Evolutionary conservation across 2,329 filamentous ascomycete genomes (phyloP).

Genomic region (Aspergillus sp.): DNA sequence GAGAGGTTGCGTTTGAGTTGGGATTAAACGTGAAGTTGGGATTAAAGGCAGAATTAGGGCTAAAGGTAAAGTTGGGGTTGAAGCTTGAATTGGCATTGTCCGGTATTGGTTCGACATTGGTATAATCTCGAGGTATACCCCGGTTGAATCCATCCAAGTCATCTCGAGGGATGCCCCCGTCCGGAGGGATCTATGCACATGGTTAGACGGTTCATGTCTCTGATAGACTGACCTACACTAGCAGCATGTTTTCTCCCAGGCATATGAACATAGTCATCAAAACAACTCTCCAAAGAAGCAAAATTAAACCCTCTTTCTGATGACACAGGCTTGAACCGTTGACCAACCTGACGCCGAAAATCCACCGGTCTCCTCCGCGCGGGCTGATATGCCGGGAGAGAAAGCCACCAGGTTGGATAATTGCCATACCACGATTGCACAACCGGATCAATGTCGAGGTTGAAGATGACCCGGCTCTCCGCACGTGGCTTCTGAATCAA

Average conservation of each 20-base stretch:
- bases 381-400: constrained; percentile 34
- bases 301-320: constrained; percentile 42
- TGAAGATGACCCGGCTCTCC: constrained; percentile 34
- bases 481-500: constrained; percentile 42
- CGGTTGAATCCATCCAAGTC: no score
- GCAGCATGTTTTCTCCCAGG: constrained; percentile 38
- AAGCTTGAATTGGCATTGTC: no score
- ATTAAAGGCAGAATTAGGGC: no score
- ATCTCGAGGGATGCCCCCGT: no score
- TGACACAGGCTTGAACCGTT: constrained; percentile 36
- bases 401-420: constrained; percentile 39
- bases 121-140: no score
- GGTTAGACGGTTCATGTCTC: no score
- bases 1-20: no score
- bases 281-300: constrained; percentile 33
- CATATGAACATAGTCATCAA: constrained; percentile 44
- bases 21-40: no score
- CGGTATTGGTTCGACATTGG: no score
- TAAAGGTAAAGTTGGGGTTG: no score
- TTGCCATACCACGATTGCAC: constrained; percentile 37
- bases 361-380: constrained; percentile 31
- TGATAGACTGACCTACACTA: constrained; percentile 10
- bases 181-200: no score
- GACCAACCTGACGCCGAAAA: constrained; percentile 40
- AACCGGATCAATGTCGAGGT: constrained; percentile 40